A percentile compares a stretch with the other conserved stretches of the same genome.
These are phyloP conservation scores for Cytospora paraplurivora DNA, from an alignment of 2,329 filamentous ascomycete species.

Conservation along the genomic window DNA sequence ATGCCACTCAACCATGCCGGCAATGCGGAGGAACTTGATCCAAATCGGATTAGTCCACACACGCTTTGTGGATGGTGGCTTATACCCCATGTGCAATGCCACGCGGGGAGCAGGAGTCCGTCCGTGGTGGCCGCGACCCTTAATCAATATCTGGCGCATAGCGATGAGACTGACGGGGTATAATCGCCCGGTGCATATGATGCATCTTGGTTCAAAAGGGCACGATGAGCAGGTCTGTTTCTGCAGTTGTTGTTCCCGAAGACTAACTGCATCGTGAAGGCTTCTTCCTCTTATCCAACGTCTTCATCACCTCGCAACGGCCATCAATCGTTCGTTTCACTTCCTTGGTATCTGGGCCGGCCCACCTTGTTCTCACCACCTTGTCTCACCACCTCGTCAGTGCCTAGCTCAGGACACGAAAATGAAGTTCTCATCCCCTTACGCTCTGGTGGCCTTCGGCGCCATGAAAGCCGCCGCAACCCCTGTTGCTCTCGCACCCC, in stretches of 20 bases:
- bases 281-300: background rate
- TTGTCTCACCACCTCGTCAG: no score
- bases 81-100: background rate
- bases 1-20: background rate
- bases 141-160: constrained; percentile 6
- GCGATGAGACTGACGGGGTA: background rate
- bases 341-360: constrained; percentile 12
- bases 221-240: background rate
- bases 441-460: constrained; percentile 14
- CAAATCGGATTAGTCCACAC: background rate
- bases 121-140: constrained; percentile 8
- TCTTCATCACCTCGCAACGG: background rate
- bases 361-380: constrained; percentile 10
- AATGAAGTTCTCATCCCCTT: constrained; percentile 26
- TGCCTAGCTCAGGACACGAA: constrained; percentile 1
- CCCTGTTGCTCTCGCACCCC: constrained; percentile 29
- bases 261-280: background rate
- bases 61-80: background rate
- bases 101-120: background rate
- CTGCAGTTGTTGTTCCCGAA: background rate
- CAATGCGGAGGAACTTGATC: background rate
- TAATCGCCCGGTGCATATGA: background rate
- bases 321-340: constrained; percentile 10
- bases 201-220: background rate
- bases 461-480: constrained; percentile 28